A percentile compares a stretch with the other conserved stretches of the same genome.
These are phyloP conservation scores for Myochromella boudieri DNA, from an alignment of 768 basidiomycete genomes.

Conservation along the genomic window DNA sequence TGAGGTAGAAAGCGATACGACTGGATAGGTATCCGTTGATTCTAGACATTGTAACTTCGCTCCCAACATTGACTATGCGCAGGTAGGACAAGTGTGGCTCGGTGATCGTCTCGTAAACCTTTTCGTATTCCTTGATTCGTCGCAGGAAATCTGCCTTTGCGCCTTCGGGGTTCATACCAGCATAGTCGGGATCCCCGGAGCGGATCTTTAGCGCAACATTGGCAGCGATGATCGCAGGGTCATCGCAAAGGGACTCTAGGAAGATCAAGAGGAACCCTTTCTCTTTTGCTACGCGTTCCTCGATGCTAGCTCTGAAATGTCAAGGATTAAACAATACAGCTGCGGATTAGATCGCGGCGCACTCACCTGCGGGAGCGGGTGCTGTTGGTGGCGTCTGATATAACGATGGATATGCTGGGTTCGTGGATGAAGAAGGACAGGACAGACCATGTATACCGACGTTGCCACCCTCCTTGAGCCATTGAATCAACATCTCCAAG, in stretches of 20 bases:
- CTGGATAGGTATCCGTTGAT: conserved; percentile 96
- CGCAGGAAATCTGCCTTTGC: conserved; percentile 89
- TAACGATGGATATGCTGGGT: neutral
- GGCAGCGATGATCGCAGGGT: conserved; percentile 90
- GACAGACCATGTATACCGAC: conserved; percentile 94
- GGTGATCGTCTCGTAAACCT: conserved; percentile 92
- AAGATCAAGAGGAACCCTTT: conserved; percentile 88
- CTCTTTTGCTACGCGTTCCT: conserved; percentile 81
- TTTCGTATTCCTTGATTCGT: conserved; percentile 91
- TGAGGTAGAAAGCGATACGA: conserved; percentile 96
- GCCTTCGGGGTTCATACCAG: conserved; percentile 78
- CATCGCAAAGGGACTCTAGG: conserved; percentile 92
- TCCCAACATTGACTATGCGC: conserved; percentile 91
- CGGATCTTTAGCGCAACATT: conserved; percentile 96
- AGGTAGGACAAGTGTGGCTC: conserved; percentile 90
- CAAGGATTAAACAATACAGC: neutral
- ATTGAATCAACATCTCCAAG: conserved; percentile 90
- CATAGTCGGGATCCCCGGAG: conserved; percentile 98
- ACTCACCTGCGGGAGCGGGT: conserved; percentile 69
- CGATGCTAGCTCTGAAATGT: conserved; percentile 69
- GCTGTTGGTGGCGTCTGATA: conserved; percentile 92
- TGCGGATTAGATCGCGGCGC: neutral
- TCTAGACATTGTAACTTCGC: conserved; percentile 78
- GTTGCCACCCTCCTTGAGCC: conserved; percentile 94
- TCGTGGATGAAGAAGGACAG: too few relatives aligned